These are phyloP conservation scores for Cryphonectria radicalis DNA, from an alignment of 2,329 filamentous ascomycete species.

Conservation along the genomic window DNA sequence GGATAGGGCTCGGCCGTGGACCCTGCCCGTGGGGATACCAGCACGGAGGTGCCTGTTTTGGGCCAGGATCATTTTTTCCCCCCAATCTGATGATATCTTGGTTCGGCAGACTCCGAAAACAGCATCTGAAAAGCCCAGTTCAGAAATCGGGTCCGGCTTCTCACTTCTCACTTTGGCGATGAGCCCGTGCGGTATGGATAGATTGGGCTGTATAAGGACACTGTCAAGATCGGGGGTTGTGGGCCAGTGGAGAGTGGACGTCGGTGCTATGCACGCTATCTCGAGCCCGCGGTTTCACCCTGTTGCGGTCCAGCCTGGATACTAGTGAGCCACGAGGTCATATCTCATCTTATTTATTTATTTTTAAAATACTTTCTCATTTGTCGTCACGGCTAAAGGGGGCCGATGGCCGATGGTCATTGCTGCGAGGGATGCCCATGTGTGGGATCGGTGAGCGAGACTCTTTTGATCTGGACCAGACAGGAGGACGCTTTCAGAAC, in stretches of 20 bases:
- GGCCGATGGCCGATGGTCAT: not conserved
- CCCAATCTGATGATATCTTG: not conserved
- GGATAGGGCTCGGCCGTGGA: not conserved
- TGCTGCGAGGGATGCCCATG: not conserved
- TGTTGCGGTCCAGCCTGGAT: not conserved
- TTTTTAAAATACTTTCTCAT: not conserved
- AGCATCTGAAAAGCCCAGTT: not conserved
- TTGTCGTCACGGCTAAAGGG: not conserved
- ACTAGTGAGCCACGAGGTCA: not conserved
- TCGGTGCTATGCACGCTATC: not conserved
- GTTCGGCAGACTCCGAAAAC: conserved; percentile 6
- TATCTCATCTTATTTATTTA: not conserved
- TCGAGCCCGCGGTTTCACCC: not conserved
- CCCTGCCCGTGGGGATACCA: not conserved
- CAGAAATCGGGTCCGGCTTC: not conserved
- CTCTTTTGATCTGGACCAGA: not conserved
- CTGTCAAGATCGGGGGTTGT: not conserved
- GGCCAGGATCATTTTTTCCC: not conserved
- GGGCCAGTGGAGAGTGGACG: not conserved
- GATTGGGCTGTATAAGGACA: not conserved
- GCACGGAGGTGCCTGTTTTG: not conserved
- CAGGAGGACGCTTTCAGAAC: not conserved
- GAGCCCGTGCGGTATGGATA: not conserved
- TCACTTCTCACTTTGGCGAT: not conserved
- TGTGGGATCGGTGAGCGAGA: not conserved